Conservation (phyloP, 768 basidiomycete genomes). For the Pleurotus platypus region DNA sequence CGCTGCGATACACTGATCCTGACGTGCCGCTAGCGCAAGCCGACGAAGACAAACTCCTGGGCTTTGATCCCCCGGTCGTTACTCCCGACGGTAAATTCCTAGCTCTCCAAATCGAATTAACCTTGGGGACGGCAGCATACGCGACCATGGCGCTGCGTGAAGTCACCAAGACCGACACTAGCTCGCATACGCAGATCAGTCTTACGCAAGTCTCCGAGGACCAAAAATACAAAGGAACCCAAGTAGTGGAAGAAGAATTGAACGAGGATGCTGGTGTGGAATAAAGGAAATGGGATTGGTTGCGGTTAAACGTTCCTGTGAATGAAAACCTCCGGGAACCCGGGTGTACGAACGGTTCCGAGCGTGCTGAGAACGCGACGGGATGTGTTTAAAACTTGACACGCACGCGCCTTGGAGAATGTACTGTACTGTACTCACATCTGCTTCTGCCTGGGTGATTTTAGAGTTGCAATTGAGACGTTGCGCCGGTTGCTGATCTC, state of each 20-base stretch:
- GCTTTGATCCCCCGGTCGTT: conserved; percentile 67
- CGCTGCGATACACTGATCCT: conserved; percentile 88
- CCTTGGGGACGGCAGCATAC: conserved; percentile 89
- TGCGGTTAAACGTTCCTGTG: background rate
- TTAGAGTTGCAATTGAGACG: conserved; percentile 3
- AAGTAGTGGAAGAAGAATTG: conserved; percentile 25
- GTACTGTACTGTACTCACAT: background rate
- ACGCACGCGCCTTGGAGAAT: background rate
- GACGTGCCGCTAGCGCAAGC: conserved; percentile 89
- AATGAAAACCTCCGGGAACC: background rate
- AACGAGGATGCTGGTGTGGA: conserved; percentile 15
- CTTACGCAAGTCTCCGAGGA: conserved; percentile 79
- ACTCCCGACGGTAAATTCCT: conserved; percentile 76
- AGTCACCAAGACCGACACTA: conserved; percentile 93
- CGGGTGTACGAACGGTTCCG: background rate
- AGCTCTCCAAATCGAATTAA: conserved; percentile 82
- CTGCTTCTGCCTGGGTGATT: conserved; percentile 4
- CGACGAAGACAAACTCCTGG: conserved; percentile 90
- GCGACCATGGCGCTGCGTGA: conserved; percentile 98
- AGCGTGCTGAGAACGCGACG: background rate
- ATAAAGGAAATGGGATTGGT: conserved; percentile 4
- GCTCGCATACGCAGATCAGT: conserved; percentile 83
- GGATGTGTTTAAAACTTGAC: background rate
- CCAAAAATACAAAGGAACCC: conserved; percentile 71
- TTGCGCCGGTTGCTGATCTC: background rate